These are phyloP conservation scores for Eucalyptus camaldulensis DNA, from an alignment of 345 rosid genomes.

Conservation along the genomic window DNA sequence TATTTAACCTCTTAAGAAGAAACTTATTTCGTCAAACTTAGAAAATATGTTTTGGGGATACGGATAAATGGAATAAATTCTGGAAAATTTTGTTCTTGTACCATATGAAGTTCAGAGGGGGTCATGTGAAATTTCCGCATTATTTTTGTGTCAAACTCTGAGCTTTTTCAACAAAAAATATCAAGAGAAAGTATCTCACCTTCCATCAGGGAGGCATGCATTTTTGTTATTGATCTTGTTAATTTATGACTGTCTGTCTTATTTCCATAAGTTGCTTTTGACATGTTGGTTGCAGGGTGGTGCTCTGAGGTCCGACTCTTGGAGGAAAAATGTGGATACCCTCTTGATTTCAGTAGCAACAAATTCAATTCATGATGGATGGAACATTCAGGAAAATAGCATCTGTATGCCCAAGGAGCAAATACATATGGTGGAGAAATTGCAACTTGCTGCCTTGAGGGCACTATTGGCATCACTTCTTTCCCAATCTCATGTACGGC, in stretches of 20 bases:
- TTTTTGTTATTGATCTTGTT: neutral
- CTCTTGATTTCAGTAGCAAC: conserved; percentile 48
- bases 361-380: conserved; percentile 33
- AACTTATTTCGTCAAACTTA: neutral
- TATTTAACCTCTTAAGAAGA: neutral
- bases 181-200: neutral
- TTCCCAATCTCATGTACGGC: conserved; percentile 48
- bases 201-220: neutral
- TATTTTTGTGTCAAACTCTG: neutral
- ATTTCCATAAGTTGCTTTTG: neutral
- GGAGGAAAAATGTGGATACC: conserved; percentile 52
- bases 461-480: conserved; percentile 72
- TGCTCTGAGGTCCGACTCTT: conserved; percentile 45
- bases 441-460: conserved; percentile 61
- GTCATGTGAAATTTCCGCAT: neutral
- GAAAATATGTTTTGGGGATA: neutral
- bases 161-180: neutral
- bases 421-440: conserved; percentile 20
- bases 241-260: neutral
- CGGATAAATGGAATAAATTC: neutral
- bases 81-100: neutral
- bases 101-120: neutral
- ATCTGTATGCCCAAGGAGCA: conserved; percentile 15
- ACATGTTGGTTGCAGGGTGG: conserved; percentile 41
- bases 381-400: conserved; percentile 11